These are phyloP conservation scores for Epichloe elymi DNA, from an alignment of 2,329 filamentous ascomycete species.

Conservation along the genomic window DNA sequence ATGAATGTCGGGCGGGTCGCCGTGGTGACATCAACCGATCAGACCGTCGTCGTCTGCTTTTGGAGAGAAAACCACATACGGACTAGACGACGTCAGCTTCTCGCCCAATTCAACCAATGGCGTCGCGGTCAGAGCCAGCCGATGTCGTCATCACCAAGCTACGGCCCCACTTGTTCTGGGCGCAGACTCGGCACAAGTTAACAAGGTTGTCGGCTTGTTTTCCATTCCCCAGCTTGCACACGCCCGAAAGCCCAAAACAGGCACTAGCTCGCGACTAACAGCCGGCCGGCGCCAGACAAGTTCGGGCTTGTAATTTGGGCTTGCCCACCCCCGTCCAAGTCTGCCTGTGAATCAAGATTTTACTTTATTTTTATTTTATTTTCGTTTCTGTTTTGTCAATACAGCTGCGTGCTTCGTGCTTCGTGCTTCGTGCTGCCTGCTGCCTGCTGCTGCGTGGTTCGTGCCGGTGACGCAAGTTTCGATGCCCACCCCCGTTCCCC, in stretches of 20 bases:
- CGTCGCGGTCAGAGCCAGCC: neutral
- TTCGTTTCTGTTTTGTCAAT: no score
- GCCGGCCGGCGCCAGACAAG: neutral
- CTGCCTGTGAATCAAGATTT: neutral
- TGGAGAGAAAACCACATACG: no score
- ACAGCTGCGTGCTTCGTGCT: no score
- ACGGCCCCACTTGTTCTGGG: conserved; percentile 3
- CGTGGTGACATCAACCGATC: conserved; percentile 1
- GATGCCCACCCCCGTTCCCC: no score
- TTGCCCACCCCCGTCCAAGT: neutral
- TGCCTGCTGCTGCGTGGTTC: no score
- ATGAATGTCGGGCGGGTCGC: neutral
- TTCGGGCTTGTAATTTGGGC: neutral
- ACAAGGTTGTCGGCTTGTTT: no score
- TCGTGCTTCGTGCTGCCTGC: no score
- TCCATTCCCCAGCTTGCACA: neutral
- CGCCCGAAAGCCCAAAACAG: neutral
- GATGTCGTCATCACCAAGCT: conserved; percentile 10
- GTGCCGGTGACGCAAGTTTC: neutral
- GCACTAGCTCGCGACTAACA: conserved; percentile 1
- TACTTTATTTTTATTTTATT: no score
- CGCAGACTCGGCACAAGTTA: no score
- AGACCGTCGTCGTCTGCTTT: no score
- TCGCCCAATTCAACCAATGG: neutral
- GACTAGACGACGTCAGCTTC: neutral